Evolutionary conservation across 1,139 yeast genomes (phyloP), one percentile per base, ranked within the genome.

Genomic region (Suhomyces maxii): DNA sequence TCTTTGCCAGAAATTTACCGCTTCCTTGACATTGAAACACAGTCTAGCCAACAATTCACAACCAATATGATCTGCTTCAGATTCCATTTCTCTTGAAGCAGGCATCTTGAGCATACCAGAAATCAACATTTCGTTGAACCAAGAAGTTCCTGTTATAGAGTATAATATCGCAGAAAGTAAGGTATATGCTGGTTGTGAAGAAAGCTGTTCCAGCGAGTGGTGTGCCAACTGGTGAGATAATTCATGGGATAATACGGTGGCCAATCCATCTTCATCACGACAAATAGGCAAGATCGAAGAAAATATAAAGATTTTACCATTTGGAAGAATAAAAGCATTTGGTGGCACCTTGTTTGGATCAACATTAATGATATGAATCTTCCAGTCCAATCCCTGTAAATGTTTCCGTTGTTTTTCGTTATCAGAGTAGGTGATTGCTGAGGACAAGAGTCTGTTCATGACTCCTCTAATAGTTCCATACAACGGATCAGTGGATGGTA

Each of bases 61-160:
- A 0, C 99, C 99, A 36, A 93, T 91, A 57, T 84, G 84, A 63
- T 93, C 99, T 0, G 99, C 99, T 63, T 93, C 99, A 0, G 90
- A 80, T 65, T 93, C 99, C 96, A 89, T 89, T 53, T 82, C 89
- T 57, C 99, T 75, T 1, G 95, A 86, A 0, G 95, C 88, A 0
- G 97, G 97, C 79, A 86, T 79, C 53, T 82, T 79, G 40, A 91
- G 64, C 28, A 84, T 64, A 0, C 90, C 77, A 30, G 77, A 77
- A 23, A 87, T 69, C 34, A 89, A 58, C 39, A 86, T 55, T 45
- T 79, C 76, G 56, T 80, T 82, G 46, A 86, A 61, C 50, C 61
- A 52, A 12, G 60, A 51, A 9, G 58, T 51, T 37, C 78, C 64
- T 34, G 77, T 49, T 55, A 61, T 31, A 58, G 75, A 25, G 65